Base-by-base conservation (phyloP, 352 stramenopile species). In the Globisporangium carolinianum region DNA sequence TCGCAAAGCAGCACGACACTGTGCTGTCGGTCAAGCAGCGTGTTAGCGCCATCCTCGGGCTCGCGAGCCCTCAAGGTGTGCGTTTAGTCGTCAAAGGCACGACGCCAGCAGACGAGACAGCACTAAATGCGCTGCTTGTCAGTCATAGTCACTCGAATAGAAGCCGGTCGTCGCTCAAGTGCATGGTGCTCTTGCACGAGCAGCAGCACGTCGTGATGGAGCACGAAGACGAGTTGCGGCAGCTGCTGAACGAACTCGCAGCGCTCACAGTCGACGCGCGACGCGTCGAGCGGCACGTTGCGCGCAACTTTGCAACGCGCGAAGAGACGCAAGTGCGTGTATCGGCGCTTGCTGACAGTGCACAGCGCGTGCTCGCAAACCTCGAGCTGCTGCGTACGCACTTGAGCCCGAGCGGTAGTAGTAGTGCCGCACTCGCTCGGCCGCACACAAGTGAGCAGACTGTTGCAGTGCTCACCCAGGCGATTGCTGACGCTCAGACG, bases 81-180 rank as follows among this genome's bases (percentile, higher is more conserved):
- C 75, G 72, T 5, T 55, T 91, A 9, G 62, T 91, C 42, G 54
- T 91, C 46, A 87, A 88, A 42, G 81, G 78, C 47, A 84, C 85
- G 61, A 84, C 76, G 1, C 79, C 79, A 2, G 41, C 35, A 0
- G 72, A 91, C 41, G 66, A 73, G 11, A 62, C 59, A 1, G 38
- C 49, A 1, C 38, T 89, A 35, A 47, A 60, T 14, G 51, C 61
- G 7, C 47, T 48, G 53, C 51, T 66, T 55, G 9, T 61, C 11
- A 5, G 42, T 10, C n/a, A 64, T 10, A 12, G 69, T 12, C 24
- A 32, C 24, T 32, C 24, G 24, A 32, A 32, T 32, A 32, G 24
- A 32, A 18, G 62, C 18, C 14, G 68, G 38, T 72, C 72, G 9
- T 36, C 60, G 38, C 35, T 91, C 63, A 91, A 88, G 69, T 82